These are phyloP conservation scores for Syzygium grande DNA, from an alignment of 345 rosid genomes.

Conservation along the genomic window DNA sequence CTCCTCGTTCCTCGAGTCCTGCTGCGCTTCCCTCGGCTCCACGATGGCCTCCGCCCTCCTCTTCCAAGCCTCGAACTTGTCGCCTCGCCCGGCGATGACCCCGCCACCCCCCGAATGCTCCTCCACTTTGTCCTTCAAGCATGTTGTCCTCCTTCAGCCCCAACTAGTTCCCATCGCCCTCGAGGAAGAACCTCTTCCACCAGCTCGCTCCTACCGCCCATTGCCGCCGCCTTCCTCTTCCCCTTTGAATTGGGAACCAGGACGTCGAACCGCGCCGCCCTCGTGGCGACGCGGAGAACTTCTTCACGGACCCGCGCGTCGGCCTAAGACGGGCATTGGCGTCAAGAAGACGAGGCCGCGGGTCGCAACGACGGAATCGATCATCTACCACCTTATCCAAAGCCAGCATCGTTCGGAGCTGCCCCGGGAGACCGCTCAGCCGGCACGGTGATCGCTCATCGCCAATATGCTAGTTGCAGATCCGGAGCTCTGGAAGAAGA, in stretches of 20 bases:
- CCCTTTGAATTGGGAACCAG: constrained; percentile 26
- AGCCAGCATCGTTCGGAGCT: too few species aligned
- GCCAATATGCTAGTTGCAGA: too few species aligned
- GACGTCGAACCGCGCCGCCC: constrained; percentile 24
- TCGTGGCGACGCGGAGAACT: neutral
- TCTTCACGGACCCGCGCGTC: constrained; percentile 5
- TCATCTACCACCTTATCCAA: too few species aligned
- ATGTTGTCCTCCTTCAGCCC: constrained; percentile 62
- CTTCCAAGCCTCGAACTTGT: constrained; percentile 86
- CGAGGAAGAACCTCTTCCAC: constrained; percentile 81
- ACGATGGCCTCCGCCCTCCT: constrained; percentile 87
- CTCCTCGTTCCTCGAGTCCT: constrained; percentile 58
- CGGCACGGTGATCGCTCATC: too few species aligned
- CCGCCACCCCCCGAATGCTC: constrained; percentile 15
- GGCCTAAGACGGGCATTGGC: too few species aligned
- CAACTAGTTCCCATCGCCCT: constrained; percentile 84
- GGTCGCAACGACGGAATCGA: too few species aligned
- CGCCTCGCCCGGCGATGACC: constrained; percentile 39
- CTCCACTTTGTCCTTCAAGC: constrained; percentile 28
- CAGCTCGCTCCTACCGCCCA: constrained; percentile 35
- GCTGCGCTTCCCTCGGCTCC: constrained; percentile 86
- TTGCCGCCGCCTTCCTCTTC: neutral
- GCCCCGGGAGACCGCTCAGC: too few species aligned
- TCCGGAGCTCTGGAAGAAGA: too few species aligned
- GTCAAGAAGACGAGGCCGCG: too few species aligned